Base-by-base conservation (phyloP, 768 basidiomycete species). In the Cubamyces lactineus region DNA sequence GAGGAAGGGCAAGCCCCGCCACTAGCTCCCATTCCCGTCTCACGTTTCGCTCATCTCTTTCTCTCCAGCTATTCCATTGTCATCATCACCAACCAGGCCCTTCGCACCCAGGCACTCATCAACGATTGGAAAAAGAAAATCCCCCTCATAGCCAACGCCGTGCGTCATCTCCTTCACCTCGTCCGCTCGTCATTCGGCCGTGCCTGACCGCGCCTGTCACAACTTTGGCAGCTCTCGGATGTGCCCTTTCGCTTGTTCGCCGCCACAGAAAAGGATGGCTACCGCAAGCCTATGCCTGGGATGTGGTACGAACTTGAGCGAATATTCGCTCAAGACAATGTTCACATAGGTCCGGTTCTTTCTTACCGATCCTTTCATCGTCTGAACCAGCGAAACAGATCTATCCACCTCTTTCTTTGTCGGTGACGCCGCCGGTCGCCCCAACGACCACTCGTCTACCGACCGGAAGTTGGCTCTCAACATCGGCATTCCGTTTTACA, bases 391-490 rank as follows among this genome's bases (percentile, higher is more conserved):
- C 21, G 5, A 4, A 9, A 0, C 69, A 95, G 94, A 96, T 71
- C 81, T 84, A 65, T 59, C 69, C 0, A 45, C 77, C 0, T 88
- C 91, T 0, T 91, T 91, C 67, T 96, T 89, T 66, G 88, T 96
- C 0, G 95, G 95, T 2, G 95, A 97, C 67, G 94, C 93, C 1
- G 95, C 94, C 12, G 95, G 94, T 12, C 84, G 95, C 40, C 75
- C 79, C 47, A 73, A 75, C 26, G 95, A 97, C 75, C 92, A 91
- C 71, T 83, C 89, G 7, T 86, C 87, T 62, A 90, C 89, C 0
- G 95, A 97, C 73, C 81, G 89, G 46, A 93, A 96, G 74, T 92
- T 88, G 80, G 93, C 95, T 0, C 71, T 86, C 2, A 96, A 96
- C 66, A 70, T 88, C 8, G 88, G 80, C 0, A 71, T 97, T 2